These are phyloP conservation scores for Panicum miliaceum DNA, from an alignment of 176 grass and related monocot genomes.

Conservation along the genomic window DNA sequence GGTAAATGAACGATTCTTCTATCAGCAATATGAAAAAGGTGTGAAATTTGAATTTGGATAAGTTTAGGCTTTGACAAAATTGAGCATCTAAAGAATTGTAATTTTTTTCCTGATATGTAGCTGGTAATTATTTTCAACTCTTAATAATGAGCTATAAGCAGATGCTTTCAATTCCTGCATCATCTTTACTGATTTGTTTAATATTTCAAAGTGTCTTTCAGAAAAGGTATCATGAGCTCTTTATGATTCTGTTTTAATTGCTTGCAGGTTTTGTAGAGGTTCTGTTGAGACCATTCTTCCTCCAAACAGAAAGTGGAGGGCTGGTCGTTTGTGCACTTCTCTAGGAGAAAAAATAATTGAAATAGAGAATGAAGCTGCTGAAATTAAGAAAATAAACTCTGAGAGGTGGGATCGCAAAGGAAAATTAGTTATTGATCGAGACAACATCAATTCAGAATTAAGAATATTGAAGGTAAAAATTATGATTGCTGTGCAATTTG, in stretches of 20 bases:
- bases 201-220: neutral
- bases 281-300: constrained; percentile 72
- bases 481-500: neutral
- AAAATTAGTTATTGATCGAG: constrained; percentile 31
- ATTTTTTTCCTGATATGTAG: too few species aligned
- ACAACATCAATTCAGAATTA: constrained; percentile 41
- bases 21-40: too few species aligned
- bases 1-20: too few species aligned
- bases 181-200: neutral
- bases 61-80: too few species aligned
- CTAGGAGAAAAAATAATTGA: constrained; percentile 66
- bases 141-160: neutral
- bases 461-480: constrained; percentile 71
- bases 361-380: constrained; percentile 53
- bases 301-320: constrained; percentile 52
- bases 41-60: too few species aligned
- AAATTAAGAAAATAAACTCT: constrained; percentile 47
- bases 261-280: constrained; percentile 70
- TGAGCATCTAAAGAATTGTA: too few species aligned
- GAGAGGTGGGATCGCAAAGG: constrained; percentile 45
- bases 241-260: constrained; percentile 25
- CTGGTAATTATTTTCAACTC: neutral
- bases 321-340: constrained; percentile 72
- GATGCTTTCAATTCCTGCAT: neutral
- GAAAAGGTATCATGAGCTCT: neutral